Evolutionary conservation across 2,329 filamentous ascomycete genomes (phyloP).

Genomic region (Microdochium paspali): DNA sequence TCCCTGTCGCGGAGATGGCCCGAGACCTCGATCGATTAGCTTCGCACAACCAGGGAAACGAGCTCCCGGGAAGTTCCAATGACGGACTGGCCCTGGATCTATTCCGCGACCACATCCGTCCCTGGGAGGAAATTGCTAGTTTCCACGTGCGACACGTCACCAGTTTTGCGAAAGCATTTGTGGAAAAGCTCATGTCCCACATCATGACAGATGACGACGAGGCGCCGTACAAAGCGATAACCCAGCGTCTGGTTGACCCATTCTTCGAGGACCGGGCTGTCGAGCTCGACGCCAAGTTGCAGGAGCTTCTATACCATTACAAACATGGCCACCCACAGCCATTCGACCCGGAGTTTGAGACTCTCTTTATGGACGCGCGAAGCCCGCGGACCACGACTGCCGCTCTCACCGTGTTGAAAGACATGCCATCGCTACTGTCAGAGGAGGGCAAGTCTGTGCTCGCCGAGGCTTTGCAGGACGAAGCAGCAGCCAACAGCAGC

Average conservation of each 20-base stretch:
- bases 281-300: slow-evolving; percentile 21
- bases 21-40: slow-evolving; percentile 20
- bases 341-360: slow-evolving; percentile 21
- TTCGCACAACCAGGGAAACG: slow-evolving; percentile 26
- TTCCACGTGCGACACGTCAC: slow-evolving; percentile 23
- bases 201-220: slow-evolving; percentile 16
- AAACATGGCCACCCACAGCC: slow-evolving; percentile 20
- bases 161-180: slow-evolving; percentile 20
- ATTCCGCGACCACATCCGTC: slow-evolving; percentile 26
- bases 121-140: slow-evolving; percentile 27
- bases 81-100: slow-evolving; percentile 24
- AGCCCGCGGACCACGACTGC: slow-evolving; percentile 5
- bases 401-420: slow-evolving; percentile 8
- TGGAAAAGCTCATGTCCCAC: slow-evolving; percentile 24
- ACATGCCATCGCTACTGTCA: slow-evolving; percentile 14
- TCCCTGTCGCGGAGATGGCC: slow-evolving; percentile 8
- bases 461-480: neutral
- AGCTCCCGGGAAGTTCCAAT: slow-evolving; percentile 28
- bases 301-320: slow-evolving; percentile 29
- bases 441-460: slow-evolving; percentile 10
- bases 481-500: neutral
- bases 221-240: slow-evolving; percentile 11
- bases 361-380: slow-evolving; percentile 5
- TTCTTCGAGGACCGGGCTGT: slow-evolving; percentile 16
- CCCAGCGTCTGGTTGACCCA: slow-evolving; percentile 12